Percentiles rank a stretch among this genome's conserved stretches.
Evolutionary conservation across 139 green algal species (phyloP).

Genomic region (Chlorella sp.): DNA sequence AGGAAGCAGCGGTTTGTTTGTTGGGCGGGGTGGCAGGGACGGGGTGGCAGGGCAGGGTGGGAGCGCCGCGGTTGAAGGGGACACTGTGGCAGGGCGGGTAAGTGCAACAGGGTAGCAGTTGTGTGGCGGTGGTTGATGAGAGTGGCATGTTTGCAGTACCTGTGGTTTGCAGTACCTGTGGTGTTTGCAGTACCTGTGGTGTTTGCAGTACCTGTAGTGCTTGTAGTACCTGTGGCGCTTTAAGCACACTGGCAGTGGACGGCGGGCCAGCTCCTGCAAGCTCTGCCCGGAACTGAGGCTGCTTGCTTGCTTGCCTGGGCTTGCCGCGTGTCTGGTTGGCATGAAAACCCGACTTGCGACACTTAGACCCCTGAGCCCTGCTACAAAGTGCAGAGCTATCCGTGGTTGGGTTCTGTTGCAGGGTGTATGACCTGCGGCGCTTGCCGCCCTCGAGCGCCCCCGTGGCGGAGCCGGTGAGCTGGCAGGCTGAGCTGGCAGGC

Average conservation of each 20-base stretch:
- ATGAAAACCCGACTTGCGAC: not conserved
- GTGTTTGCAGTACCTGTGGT: too few species aligned
- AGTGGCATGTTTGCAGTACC: not conserved
- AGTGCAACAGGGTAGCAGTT: not conserved
- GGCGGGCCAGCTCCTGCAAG: not conserved
- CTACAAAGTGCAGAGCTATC: not conserved
- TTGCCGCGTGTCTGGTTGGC: not conserved
- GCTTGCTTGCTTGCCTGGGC: not conserved
- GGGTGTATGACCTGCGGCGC: slow-evolving; percentile 43
- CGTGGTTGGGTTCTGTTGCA: not conserved
- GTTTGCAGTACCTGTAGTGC: too few species aligned
- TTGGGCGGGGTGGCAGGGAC: too few species aligned
- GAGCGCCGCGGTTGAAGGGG: too few species aligned
- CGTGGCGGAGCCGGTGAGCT: slow-evolving; percentile 14
- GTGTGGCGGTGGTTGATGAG: not conserved
- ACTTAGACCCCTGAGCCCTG: not conserved
- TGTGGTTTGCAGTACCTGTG: not conserved
- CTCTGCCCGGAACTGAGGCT: not conserved
- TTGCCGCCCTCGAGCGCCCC: not conserved
- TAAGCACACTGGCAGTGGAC: not conserved
- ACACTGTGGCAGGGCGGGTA: not conserved
- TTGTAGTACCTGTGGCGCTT: not conserved
- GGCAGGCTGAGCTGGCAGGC: not conserved
- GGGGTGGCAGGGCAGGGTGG: too few species aligned
- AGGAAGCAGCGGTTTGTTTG: not conserved